Percentiles rank a stretch among this genome's conserved stretches.
Evolutionary conservation across 495 filamentous ascomycete genomes (phyloP).

Genomic region (Penicillium salamii): DNA sequence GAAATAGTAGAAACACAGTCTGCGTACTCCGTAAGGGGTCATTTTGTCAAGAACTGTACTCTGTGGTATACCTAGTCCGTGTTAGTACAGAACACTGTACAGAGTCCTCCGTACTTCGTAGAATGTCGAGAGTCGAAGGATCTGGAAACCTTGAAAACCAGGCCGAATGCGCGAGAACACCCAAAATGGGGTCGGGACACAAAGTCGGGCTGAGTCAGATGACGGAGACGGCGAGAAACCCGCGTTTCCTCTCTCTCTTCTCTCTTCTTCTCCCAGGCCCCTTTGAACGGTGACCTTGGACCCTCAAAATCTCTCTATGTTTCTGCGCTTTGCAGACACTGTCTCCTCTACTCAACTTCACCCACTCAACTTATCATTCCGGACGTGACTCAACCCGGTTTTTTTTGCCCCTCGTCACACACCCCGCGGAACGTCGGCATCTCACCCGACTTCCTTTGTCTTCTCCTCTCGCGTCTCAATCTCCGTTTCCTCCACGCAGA

Average conservation of each 20-base stretch:
- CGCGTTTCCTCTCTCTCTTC: background rate
- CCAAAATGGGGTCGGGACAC: background rate
- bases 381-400: constrained; percentile 24
- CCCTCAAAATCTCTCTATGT: background rate
- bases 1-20: no score
- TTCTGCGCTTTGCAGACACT: background rate
- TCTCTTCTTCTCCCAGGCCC: background rate
- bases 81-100: no score
- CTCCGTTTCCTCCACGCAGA: background rate
- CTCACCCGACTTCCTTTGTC: constrained; percentile 12
- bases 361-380: background rate
- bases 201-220: constrained; percentile 20
- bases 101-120: no score
- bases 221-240: background rate
- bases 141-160: constrained; percentile 1
- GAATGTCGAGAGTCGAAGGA: background rate
- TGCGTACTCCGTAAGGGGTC: no score
- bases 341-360: background rate
- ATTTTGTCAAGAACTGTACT: no score
- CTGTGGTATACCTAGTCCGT: no score
- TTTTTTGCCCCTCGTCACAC: constrained; percentile 10
- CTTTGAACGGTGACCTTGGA: constrained; percentile 3
- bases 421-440: constrained; percentile 26
- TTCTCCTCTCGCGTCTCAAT: constrained; percentile 4
- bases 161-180: background rate